phyloP scores from a whole-genome alignment of 805 yeast genomes.

The Sugiyamaella boreocaroliniensis region DNA sequence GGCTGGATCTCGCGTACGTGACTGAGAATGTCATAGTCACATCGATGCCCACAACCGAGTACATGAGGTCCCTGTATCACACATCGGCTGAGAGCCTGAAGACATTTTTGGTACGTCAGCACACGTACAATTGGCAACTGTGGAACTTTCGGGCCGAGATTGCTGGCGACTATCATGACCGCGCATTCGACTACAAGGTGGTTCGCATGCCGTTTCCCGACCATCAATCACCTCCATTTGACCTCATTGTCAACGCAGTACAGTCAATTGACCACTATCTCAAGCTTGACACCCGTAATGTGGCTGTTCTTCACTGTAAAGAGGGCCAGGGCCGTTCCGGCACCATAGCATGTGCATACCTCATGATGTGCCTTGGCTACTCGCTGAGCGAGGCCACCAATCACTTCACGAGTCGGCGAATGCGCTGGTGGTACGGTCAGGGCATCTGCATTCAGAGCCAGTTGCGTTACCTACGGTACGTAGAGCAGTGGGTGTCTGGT shows the following conservation, averaged over 20 bases:
- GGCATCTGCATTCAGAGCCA: constrained; percentile 76
- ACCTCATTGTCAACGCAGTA: constrained; percentile 40
- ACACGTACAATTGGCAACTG: constrained; percentile 58
- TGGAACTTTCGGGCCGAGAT: constrained; percentile 67
- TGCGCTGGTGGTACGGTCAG: constrained; percentile 46
- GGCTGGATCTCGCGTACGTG: constrained; percentile 62
- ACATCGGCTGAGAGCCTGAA: constrained; percentile 48
- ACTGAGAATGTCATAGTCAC: constrained; percentile 61
- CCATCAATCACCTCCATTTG: constrained; percentile 68
- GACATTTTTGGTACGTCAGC: constrained; percentile 39
- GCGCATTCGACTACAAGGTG: constrained; percentile 31
- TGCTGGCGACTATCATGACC: constrained; percentile 35
- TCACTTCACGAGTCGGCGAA: constrained; percentile 50
- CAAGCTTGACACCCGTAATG: constrained; percentile 31
- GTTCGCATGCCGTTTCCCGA: constrained; percentile 59
- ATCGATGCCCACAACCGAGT: constrained; percentile 59
- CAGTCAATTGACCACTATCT: constrained; percentile 43
- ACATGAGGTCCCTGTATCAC: constrained; percentile 42
- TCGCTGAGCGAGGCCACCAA: constrained; percentile 43
- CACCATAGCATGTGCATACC: constrained; percentile 58
- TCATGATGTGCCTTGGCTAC: constrained; percentile 45
- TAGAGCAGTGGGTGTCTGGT: constrained; percentile 31
- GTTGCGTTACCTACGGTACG: constrained; percentile 57
- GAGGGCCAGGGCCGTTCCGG: constrained; percentile 94
- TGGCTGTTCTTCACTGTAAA: constrained; percentile 76